Evolutionary conservation across 2,329 filamentous ascomycete genomes (phyloP).

Genomic region (Purpureocillium lavendulum): DNA sequence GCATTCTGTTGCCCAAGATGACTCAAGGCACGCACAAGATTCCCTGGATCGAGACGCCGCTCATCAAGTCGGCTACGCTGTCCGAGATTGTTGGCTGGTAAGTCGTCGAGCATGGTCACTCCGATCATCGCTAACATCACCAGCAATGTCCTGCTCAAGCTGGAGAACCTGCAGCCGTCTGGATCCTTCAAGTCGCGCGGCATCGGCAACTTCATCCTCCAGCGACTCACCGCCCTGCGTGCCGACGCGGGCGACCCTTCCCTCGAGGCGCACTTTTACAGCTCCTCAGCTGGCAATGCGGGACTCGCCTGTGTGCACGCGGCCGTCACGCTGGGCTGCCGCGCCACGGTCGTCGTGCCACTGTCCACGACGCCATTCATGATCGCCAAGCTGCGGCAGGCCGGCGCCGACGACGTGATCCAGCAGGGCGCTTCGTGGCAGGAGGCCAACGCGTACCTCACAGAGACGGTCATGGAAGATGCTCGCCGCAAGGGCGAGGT

Average conservation of each 20-base stretch:
- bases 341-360: conserved; percentile 66
- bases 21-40: background rate
- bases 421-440: conserved; percentile 58
- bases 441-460: conserved; percentile 60
- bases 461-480: conserved; percentile 37
- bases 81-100: conserved; percentile 13
- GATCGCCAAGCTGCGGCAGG: conserved; percentile 55
- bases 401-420: conserved; percentile 55
- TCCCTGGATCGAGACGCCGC: conserved; percentile 62
- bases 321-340: conserved; percentile 49
- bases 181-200: conserved; percentile 79
- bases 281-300: conserved; percentile 69
- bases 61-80: conserved; percentile 49
- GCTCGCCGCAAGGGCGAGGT: conserved; percentile 18
- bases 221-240: conserved; percentile 21
- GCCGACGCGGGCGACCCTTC: conserved; percentile 5
- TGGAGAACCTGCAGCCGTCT: conserved; percentile 73
- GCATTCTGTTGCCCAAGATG: too few species aligned
- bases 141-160: conserved; percentile 71
- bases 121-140: background rate
- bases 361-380: conserved; percentile 55
- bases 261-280: conserved; percentile 53
- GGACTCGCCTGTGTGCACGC: conserved; percentile 72
- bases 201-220: conserved; percentile 62
- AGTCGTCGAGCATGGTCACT: background rate